These are phyloP conservation scores for Phtheirospermum japonicum DNA, from an alignment of 257 asterid genomes.

Conservation along the genomic window DNA sequence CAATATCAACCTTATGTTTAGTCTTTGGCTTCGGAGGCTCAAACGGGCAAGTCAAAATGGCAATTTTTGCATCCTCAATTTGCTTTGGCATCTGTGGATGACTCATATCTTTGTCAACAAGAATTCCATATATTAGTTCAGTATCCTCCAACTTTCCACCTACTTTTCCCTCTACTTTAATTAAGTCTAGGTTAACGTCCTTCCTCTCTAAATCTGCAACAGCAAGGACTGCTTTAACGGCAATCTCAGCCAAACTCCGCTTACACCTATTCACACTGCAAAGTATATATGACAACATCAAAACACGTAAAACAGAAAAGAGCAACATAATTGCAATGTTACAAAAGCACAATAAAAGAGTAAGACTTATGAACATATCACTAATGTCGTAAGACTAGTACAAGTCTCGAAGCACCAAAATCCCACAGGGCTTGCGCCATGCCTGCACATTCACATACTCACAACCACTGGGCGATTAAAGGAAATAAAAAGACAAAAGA, in stretches of 20 bases:
- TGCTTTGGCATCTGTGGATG: slow-evolving; percentile 99
- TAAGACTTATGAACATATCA: background rate
- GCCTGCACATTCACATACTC: background rate
- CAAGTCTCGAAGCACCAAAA: slow-evolving; percentile 8
- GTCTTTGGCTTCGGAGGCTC: slow-evolving; percentile 99
- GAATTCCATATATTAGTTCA: slow-evolving; percentile 78
- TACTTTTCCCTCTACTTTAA: slow-evolving; percentile 94
- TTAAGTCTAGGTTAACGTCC: slow-evolving; percentile 90
- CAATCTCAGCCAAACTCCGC: slow-evolving; percentile 89
- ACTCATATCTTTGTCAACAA: slow-evolving; percentile 97
- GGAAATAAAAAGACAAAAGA: background rate
- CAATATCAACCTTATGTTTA: slow-evolving; percentile 97
- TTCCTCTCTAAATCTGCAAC: slow-evolving; percentile 97
- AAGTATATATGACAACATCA: slow-evolving; percentile 11
- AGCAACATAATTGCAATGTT: background rate
- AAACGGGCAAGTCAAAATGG: slow-evolving; percentile 93
- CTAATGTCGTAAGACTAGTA: background rate
- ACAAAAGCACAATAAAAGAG: background rate
- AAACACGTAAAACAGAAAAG: slow-evolving; percentile 10
- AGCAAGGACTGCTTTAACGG: slow-evolving; percentile 93
- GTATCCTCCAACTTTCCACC: slow-evolving; percentile 98
- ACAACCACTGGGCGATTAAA: background rate
- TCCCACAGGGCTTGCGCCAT: background rate
- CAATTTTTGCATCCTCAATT: slow-evolving; percentile 86
- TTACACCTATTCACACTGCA: slow-evolving; percentile 97